These are phyloP conservation scores for Trametes coccinea DNA, from an alignment of 768 basidiomycete species.

Conservation along the genomic window DNA sequence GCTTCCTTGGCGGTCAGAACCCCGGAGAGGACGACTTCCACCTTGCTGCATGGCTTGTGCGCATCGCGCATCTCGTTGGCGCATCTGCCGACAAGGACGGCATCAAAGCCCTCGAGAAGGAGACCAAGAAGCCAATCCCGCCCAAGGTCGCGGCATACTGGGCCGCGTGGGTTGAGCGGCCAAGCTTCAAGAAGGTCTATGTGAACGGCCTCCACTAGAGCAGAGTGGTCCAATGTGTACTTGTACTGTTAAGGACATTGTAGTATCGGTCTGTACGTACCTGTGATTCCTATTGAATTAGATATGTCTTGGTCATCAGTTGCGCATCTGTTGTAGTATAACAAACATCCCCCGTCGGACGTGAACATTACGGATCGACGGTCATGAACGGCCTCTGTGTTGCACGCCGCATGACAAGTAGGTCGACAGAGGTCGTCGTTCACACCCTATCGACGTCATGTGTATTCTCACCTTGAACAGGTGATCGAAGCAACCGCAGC, in stretches of 20 bases:
- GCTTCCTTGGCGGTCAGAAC: conserved; percentile 48
- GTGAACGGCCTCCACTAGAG: conserved; percentile 44
- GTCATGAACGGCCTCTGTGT: no score
- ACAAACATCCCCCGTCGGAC: no score
- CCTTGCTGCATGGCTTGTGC: conserved; percentile 53
- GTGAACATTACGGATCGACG: no score
- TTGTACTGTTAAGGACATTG: neutral
- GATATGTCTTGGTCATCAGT: no score
- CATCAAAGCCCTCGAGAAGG: conserved; percentile 39
- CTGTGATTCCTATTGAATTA: neutral
- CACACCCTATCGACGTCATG: no score
- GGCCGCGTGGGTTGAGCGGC: conserved; percentile 44
- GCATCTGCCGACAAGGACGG: conserved; percentile 40
- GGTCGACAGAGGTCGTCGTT: no score
- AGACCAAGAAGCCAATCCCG: conserved; percentile 39
- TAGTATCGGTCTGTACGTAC: neutral
- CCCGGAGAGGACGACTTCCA: conserved; percentile 60
- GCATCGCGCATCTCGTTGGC: conserved; percentile 42
- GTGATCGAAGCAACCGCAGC: no score
- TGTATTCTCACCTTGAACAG: no score
- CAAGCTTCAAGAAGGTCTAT: conserved; percentile 44
- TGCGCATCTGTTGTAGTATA: no score
- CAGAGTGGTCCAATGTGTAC: neutral
- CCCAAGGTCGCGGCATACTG: conserved; percentile 43
- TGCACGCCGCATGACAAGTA: no score